These are phyloP conservation scores for Claviceps maximensis DNA, from an alignment of 2,329 filamentous ascomycete species.

Conservation along the genomic window DNA sequence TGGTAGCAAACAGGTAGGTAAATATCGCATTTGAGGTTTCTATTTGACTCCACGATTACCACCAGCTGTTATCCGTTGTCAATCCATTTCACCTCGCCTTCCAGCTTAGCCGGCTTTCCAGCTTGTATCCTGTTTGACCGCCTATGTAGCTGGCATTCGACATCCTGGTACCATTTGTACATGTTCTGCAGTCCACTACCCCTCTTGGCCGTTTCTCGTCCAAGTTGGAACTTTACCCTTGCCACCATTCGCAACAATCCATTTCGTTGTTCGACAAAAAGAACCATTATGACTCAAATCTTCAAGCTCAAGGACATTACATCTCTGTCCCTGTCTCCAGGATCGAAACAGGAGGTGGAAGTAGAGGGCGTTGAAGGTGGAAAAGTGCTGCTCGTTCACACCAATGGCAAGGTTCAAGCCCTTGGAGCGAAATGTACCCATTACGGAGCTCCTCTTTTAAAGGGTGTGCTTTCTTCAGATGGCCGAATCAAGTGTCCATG, in stretches of 20 bases:
- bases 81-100: not conserved
- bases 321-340: conserved; percentile 60
- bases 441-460: conserved; percentile 80
- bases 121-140: no score
- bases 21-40: not conserved
- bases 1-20: not conserved
- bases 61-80: not conserved
- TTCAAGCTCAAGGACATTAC: conserved; percentile 65
- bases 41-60: not conserved
- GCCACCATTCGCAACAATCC: not conserved
- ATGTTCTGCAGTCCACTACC: conserved; percentile 2
- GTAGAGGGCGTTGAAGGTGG: conserved; percentile 78
- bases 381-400: conserved; percentile 77
- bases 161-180: not conserved
- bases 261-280: conserved; percentile 14
- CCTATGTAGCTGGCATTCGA: not conserved
- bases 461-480: conserved; percentile 69
- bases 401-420: conserved; percentile 63
- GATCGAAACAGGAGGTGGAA: conserved; percentile 78
- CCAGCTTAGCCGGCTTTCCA: not conserved
- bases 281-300: conserved; percentile 37
- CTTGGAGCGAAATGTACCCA: conserved; percentile 77
- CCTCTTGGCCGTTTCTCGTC: not conserved
- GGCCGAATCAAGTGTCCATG: conserved; percentile 87
- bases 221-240: not conserved